A percentile compares a stretch with the other conserved stretches of the same genome.
These are phyloP conservation scores for Mortierella hygrophila DNA, from an alignment of 192 early-diverging fungal genomes.

Conservation along the genomic window DNA sequence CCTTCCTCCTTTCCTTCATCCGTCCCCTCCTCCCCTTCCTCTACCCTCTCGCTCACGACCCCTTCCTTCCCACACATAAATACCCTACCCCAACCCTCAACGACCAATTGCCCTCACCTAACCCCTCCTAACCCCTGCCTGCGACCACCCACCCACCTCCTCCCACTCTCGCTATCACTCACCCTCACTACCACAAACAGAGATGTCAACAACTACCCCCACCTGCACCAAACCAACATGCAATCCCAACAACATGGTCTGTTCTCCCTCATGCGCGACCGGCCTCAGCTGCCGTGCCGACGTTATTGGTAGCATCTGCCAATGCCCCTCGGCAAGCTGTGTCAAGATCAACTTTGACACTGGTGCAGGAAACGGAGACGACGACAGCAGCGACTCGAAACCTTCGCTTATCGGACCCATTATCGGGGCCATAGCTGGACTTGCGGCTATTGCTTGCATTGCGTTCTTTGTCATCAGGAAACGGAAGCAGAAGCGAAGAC, in stretches of 20 bases:
- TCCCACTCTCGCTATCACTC: too few relatives aligned
- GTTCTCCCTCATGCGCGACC: conserved; percentile 14
- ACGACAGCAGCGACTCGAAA: neutral
- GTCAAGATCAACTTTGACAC: conserved; percentile 19
- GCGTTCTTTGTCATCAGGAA: conserved; percentile 29
- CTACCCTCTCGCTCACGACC: conserved; percentile 9
- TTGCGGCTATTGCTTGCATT: conserved; percentile 13
- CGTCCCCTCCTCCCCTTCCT: neutral
- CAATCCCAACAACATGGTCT: neutral
- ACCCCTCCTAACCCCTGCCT: neutral
- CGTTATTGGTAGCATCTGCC: conserved; percentile 15
- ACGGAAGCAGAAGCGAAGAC: conserved; percentile 5
- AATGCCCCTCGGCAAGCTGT: conserved; percentile 39
- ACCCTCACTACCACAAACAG: neutral
- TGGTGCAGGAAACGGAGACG: conserved; percentile 16
- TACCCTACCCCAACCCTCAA: neutral
- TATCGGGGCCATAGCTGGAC: conserved; percentile 28
- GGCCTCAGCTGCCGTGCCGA: conserved; percentile 15
- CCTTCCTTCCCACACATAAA: neutral
- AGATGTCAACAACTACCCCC: neutral
- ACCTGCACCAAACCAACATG: conserved; percentile 20
- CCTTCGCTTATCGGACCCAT: conserved; percentile 29
- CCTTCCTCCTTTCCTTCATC: neutral
- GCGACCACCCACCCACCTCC: neutral
- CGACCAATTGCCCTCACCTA: neutral